These are phyloP conservation scores for Erigeron canadensis DNA, from an alignment of 129 eudicot species.

Conservation along the genomic window DNA sequence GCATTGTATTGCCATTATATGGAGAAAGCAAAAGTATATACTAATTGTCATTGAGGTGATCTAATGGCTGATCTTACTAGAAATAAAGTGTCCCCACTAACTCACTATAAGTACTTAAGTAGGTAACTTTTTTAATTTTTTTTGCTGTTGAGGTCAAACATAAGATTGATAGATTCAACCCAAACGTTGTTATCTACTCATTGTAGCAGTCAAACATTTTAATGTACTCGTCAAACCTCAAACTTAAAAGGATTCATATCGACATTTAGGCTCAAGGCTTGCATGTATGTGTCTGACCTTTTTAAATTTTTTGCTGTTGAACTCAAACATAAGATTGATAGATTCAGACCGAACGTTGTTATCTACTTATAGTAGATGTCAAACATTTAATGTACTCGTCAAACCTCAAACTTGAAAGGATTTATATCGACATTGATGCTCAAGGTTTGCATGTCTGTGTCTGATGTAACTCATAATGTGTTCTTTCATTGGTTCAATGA, in stretches of 20 bases:
- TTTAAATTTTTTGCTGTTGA: background rate
- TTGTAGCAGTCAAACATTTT: background rate
- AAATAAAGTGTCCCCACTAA: background rate
- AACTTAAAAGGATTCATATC: background rate
- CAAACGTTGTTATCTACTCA: background rate
- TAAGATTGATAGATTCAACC: slow-evolving; percentile 2
- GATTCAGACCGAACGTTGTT: background rate
- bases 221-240: background rate
- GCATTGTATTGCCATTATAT: background rate
- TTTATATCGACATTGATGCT: background rate
- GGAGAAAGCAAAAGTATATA: background rate
- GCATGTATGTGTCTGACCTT: background rate
- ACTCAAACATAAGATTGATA: background rate
- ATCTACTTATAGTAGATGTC: slow-evolving; percentile 1
- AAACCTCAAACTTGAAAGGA: background rate
- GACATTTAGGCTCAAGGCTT: background rate
- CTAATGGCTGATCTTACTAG: background rate
- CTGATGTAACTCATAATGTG: slow-evolving; percentile 2
- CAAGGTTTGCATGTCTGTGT: background rate
- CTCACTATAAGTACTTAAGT: background rate
- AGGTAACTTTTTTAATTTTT: background rate
- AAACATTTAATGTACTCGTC: background rate
- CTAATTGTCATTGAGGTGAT: slow-evolving; percentile 1
- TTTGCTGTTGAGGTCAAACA: background rate
- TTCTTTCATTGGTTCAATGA: background rate